Base-by-base conservation (phyloP, 345 rosid species). In the Arabidopsis thaliana region DNA sequence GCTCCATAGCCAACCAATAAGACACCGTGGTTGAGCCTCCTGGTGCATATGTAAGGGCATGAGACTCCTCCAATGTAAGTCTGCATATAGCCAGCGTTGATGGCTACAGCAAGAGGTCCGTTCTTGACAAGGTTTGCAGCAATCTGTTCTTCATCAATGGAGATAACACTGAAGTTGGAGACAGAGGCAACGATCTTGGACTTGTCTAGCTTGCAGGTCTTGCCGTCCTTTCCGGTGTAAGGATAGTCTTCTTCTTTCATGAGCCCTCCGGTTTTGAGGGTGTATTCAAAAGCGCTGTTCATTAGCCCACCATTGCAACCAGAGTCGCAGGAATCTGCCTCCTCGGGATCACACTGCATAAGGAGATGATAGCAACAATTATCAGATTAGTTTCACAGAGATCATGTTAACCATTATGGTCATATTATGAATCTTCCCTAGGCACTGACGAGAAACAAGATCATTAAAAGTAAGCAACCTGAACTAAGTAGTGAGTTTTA, bases 281-380 rank as follows among this genome's bases (percentile, higher is more conserved):
- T 81, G 82, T 93, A 91, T 69, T 91, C 97, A 51, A 93, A 82
- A 14, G 98, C 98, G 44, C 86, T 91, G 77, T 89, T 91, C 98
- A 93, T 93, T 58, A 93, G 71, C 42, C 97, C 98, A n/a, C 97
- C 98, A 8, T 77, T 85, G 84, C 98, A 93, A 14, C 98, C 98
- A 63, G 96, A 78, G 76, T 93, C 98, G 23, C 98, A 91, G 3
- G 96, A 78, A 50, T 85, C 93, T 13, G 80, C 65, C 33, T 91
- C 92, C 37, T 87, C 93, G 8, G 98, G 98, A 74, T 93, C 98
- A 80, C 98, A 93, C 96, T 91, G 88, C 79, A 84, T 11, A 32
- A 1, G 67, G 8, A 78, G 1, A 77, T 13, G 6, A 23, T 16
- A 28, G 2, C 60, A 23, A 48, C 32, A 48, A 5, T 14, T 9